A percentile compares a stretch with the other conserved stretches of the same genome.
These are phyloP conservation scores for Sclerotinia glacialis DNA, from an alignment of 2,329 filamentous ascomycete genomes.

Conservation along the genomic window DNA sequence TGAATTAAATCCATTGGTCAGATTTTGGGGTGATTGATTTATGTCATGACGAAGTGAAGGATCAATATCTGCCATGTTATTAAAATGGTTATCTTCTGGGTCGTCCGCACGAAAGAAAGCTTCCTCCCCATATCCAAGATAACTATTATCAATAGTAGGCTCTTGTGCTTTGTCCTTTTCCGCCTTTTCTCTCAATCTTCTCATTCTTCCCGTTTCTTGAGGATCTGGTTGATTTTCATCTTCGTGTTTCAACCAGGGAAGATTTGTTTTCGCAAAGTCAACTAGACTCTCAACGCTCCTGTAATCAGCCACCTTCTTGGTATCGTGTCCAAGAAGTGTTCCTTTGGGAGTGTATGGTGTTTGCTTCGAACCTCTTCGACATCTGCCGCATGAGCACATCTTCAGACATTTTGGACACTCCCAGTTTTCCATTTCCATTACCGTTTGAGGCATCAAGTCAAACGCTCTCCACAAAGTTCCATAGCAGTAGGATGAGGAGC, in stretches of 20 bases:
- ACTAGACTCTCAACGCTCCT: conserved; percentile 87
- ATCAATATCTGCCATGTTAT: conserved; percentile 35
- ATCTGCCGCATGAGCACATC: conserved; percentile 83
- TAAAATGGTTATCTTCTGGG: conserved; percentile 24
- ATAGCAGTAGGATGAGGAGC: conserved; percentile 80
- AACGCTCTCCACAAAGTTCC: conserved; percentile 90
- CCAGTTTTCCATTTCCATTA: conserved; percentile 81
- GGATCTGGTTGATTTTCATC: conserved; percentile 45
- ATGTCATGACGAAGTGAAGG: conserved; percentile 30
- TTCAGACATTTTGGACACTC: conserved; percentile 81
- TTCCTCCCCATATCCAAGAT: conserved; percentile 25
- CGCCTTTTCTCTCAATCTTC: conserved; percentile 39
- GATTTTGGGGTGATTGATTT: neutral
- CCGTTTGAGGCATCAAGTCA: conserved; percentile 78
- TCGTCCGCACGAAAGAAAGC: conserved; percentile 22
- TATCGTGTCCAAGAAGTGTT: conserved; percentile 87
- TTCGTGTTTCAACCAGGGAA: conserved; percentile 71
- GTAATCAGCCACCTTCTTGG: conserved; percentile 82
- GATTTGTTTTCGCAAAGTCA: conserved; percentile 85
- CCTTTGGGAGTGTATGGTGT: conserved; percentile 81
- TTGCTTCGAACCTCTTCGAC: conserved; percentile 64
- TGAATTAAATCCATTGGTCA: neutral
- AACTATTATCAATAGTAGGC: conserved; percentile 30
- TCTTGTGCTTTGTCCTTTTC: conserved; percentile 37
- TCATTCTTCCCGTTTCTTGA: conserved; percentile 42